Evolutionary conservation across 768 basidiomycete genomes (phyloP), one percentile per base, ranked within the genome.

Genomic region (Filobasidium wieringae): DNA sequence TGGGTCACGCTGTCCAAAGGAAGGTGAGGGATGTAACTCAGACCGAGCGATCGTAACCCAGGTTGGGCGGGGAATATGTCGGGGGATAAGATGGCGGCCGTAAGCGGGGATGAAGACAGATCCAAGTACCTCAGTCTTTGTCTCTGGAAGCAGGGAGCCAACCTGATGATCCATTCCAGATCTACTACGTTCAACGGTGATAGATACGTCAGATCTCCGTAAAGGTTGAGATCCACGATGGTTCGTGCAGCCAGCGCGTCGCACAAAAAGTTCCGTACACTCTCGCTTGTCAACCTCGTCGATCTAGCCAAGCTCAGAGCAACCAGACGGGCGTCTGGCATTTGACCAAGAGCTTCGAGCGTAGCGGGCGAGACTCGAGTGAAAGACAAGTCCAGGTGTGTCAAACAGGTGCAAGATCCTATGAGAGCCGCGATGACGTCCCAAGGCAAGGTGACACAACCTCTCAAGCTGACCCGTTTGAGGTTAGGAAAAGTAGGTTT

Each of bases 271-370:
- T 80, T 72, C 49, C 80, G 80, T 68, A 96, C 82, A 47, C 87
- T 82, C 58, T 83, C 80, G 59, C 88, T 83, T 0, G 87, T 86
- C 32, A 97, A 76, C 62, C 85, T 84, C 55, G 83, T 83, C 77
- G 92, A 96, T 15, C 91, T 81, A 26, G 85, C 87, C 27, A 99
- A 77, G 12, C 87, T 85, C 51, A 99, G 80, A 0, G 88, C 86
- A 58, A 79, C 79, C 37, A 99, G 79, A 27, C 79, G 81, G 60
- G 88, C 74, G 29, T 84, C 83, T 6, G 76, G 63, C 26, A 63
- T 62, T 2, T 86, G 85, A 27, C 78, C 74, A 37, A 72, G 58
- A 1, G 82, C 81, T 7, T 60, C 37, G 24, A 71, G 59, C 17
- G 66, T 63, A 11, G 64, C 55, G 31, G 66, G 69, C 4, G 71